Evolutionary conservation across 2,329 filamentous ascomycete species (phyloP).

Genomic region (Fusarium sp.): DNA sequence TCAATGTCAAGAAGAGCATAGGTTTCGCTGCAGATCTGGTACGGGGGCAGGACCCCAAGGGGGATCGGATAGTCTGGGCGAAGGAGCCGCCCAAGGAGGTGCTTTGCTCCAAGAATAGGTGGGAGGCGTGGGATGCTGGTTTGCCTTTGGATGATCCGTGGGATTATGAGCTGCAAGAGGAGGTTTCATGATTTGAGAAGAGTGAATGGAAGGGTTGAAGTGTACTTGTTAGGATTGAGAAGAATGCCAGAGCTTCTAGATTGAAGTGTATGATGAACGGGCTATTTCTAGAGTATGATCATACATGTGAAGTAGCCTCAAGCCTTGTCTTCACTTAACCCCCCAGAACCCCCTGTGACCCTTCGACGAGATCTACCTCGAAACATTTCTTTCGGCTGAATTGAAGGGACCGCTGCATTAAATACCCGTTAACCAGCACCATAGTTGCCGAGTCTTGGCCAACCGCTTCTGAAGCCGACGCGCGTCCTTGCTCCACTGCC

Average conservation of each 20-base stretch:
- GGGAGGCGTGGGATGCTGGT: conserved; percentile 50
- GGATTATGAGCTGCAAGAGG: background rate
- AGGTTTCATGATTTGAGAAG: background rate
- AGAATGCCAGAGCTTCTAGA: background rate
- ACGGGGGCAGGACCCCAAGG: conserved; percentile 40
- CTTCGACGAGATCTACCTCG: no score
- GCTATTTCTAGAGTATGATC: background rate
- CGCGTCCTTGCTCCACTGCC: conserved; percentile 8
- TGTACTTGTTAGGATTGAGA: background rate
- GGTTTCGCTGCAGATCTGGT: conserved; percentile 58
- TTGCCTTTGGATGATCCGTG: background rate
- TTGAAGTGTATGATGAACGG: background rate
- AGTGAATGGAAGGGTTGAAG: background rate
- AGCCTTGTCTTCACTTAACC: background rate
- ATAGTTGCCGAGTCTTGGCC: background rate
- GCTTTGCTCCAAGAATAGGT: conserved; percentile 46
- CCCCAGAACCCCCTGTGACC: no score
- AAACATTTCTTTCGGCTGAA: no score
- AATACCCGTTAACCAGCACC: background rate
- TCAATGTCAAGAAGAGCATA: conserved; percentile 60
- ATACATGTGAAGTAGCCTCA: background rate
- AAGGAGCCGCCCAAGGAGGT: conserved; percentile 57
- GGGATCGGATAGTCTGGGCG: conserved; percentile 56
- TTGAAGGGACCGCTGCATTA: no score
- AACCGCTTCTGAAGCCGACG: conserved; percentile 3